These are phyloP conservation scores for Chlamydomonas schloesseri DNA, from an alignment of 139 green algal genomes.

Conservation along the genomic window DNA sequence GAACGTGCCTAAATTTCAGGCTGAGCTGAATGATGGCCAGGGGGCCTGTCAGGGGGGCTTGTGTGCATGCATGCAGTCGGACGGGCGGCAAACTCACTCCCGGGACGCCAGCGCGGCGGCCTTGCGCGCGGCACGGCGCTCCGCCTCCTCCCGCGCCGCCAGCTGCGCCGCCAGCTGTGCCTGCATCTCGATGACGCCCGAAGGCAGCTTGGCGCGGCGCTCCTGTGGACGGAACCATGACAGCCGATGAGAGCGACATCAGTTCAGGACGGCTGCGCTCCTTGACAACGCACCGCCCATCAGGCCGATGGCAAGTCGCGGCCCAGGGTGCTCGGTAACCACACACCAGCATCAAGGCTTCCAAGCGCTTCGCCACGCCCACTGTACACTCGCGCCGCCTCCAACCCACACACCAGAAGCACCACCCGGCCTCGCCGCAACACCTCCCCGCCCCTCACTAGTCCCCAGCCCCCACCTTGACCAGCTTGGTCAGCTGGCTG, in stretches of 20 bases:
- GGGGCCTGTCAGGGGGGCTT: no score
- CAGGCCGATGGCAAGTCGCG: no score
- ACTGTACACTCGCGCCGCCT: not conserved
- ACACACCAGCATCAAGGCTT: no score
- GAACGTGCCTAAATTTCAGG: no score
- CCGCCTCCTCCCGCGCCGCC: not conserved
- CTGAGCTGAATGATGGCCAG: no score
- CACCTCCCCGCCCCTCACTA: not conserved
- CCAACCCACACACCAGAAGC: no score
- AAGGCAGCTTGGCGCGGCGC: not conserved
- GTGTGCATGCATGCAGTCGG: no score
- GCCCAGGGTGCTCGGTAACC: no score
- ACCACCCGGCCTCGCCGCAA: not conserved
- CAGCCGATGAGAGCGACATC: no score
- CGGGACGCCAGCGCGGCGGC: not conserved
- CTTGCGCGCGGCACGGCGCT: not conserved
- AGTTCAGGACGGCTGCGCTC: no score
- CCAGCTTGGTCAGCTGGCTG: slow-evolving; percentile 6
- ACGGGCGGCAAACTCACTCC: not conserved
- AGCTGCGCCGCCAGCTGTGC: not conserved
- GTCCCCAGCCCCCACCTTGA: not conserved
- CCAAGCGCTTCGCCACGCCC: no score
- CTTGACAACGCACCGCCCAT: no score
- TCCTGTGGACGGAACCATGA: not conserved
- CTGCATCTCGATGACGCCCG: not conserved